Base-by-base conservation (phyloP, 768 basidiomycete species). In the Lactarius evosmus region DNA sequence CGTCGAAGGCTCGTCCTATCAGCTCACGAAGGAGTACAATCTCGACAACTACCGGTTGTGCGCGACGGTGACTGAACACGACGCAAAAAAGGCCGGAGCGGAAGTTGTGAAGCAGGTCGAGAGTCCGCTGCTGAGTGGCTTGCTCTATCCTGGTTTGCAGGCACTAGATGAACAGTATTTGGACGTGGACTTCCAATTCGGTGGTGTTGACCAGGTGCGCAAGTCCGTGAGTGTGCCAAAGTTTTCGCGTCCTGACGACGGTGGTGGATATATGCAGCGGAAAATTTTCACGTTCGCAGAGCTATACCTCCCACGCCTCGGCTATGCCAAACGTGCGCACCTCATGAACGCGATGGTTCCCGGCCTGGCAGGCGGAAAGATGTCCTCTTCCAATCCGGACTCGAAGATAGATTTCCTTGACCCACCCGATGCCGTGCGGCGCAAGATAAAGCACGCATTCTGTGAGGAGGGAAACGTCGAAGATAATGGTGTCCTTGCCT, bases 271-370 rank as follows among this genome's bases (percentile, higher is more conserved):
- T 14, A 17, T 51, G 4, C 72, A 96, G 93, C 87, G 96, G 63
- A 98, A 98, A 79, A 98, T 98, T 72, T 99, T 99, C 77, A 98
- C 94, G 22, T 96, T 96, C 71, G 95, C 97, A 7, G 95, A 98
- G 73, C 83, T 90, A 70, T 95, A 95, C 83, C 88, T 99, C 58
- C 97, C 97, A 4, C 82, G 85, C 66, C 82, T 98, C 34, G 97
- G 96, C 38, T 98, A 98, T 78, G 77, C 79, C 58, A 98, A 97
- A 76, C 93, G 96, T 36, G 91, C 95, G 0, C 97, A 99, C 74
- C 81, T 99, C 51, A 99, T 99, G 97, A 99, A 98, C 76, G 79
- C 84, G 36, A 98, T 98, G 95, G 93, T 98, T 0, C 95, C 95
- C 33, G 95, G 95, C 50, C 82, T 97, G 36, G 87, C 87, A 49